Conservation (phyloP, 2,329 filamentous ascomycete genomes). For the Falciphora oryzae region DNA sequence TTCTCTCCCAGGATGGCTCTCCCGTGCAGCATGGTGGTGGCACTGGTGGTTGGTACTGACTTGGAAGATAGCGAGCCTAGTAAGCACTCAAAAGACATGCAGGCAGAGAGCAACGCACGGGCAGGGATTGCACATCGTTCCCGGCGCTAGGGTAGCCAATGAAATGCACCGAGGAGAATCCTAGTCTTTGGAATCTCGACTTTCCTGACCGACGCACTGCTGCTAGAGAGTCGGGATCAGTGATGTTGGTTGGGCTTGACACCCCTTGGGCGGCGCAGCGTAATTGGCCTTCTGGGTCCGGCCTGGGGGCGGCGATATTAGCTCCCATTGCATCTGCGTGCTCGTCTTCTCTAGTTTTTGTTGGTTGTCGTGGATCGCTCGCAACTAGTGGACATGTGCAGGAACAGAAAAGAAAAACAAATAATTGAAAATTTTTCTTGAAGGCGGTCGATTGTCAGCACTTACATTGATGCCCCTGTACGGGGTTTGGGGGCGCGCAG, state of each 20-base stretch:
- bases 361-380: too few relatives aligned
- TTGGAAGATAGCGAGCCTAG: too few relatives aligned
- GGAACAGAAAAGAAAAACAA: background rate
- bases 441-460: background rate
- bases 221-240: background rate
- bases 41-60: too few relatives aligned
- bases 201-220: too few relatives aligned
- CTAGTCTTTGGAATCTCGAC: background rate
- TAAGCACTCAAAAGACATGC: too few relatives aligned
- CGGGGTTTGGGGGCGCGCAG: background rate
- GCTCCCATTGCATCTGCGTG: too few relatives aligned
- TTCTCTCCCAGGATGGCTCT: too few relatives aligned
- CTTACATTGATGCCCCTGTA: background rate
- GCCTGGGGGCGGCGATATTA: too few relatives aligned
- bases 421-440: background rate
- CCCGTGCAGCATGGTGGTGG: too few relatives aligned
- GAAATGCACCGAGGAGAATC: background rate
- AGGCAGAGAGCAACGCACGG: too few relatives aligned
- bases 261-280: background rate
- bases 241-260: background rate
- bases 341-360: too few relatives aligned
- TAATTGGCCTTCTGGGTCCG: too few relatives aligned
- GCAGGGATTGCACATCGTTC: background rate
- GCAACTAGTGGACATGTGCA: background rate
- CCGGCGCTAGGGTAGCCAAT: background rate